Percentiles rank a stretch among this genome's conserved stretches.
Conservation (phyloP, 2,329 filamentous ascomycete species). For the Fusarium buxicola region DNA sequence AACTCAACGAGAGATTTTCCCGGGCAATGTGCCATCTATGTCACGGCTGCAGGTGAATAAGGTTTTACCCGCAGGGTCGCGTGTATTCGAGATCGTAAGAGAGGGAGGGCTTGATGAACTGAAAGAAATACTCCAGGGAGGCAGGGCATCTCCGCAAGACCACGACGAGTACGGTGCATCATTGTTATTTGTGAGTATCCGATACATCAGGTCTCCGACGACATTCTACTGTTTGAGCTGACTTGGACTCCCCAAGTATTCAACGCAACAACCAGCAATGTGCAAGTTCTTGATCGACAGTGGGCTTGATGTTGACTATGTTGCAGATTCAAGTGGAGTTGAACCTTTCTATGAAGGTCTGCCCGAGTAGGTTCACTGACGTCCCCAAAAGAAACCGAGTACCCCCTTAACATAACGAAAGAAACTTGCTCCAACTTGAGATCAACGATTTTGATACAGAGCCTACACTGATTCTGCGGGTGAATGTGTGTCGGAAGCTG, state of each 20-base stretch:
- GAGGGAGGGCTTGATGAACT: constrained; percentile 3
- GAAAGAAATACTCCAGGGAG: constrained; percentile 17
- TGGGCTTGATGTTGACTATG: constrained; percentile 22
- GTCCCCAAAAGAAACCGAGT: neutral
- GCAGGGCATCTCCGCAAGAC: constrained; percentile 31
- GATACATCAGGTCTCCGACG: neutral
- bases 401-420: neutral
- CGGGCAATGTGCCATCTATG: neutral
- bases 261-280: constrained; percentile 10
- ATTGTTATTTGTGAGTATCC: constrained; percentile 31
- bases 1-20: neutral
- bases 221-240: neutral
- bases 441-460: neutral
- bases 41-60: constrained; percentile 11
- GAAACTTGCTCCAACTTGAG: neutral
- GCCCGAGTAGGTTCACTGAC: neutral
- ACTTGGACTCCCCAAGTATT: neutral
- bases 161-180: constrained; percentile 37
- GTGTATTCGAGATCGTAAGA: constrained; percentile 6
- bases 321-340: neutral
- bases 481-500: constrained; percentile 5
- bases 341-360: rapidly evolving
- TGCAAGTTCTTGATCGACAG: constrained; percentile 23
- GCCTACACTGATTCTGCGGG: neutral
- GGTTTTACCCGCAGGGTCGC: neutral